Evolutionary conservation across 345 rosid species (phyloP).

Genomic region (Eucalyptus pumila): DNA sequence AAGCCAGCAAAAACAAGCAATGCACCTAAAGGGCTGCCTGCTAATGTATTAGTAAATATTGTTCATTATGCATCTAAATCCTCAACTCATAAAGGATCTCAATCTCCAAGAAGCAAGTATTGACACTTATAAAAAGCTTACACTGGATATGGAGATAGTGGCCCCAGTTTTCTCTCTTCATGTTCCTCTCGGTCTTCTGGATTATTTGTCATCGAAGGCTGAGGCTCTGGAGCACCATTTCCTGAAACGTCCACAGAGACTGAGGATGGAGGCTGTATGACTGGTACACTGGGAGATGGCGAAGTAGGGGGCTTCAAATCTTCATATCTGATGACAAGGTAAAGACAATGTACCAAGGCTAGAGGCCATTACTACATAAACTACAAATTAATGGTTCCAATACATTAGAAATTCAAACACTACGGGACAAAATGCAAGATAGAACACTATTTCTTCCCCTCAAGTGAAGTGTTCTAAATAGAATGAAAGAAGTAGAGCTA

Average conservation of each 20-base stretch:
- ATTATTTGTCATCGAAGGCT: neutral
- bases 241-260: neutral
- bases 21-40: neutral
- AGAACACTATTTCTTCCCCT: neutral
- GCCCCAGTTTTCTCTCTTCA: neutral
- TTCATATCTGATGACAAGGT: neutral
- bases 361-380: neutral
- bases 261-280: neutral
- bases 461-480: neutral
- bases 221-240: constrained; percentile 15
- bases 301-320: constrained; percentile 2
- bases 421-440: neutral
- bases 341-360: neutral
- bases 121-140: constrained; percentile 7
- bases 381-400: neutral
- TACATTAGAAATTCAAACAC: neutral
- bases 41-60: neutral
- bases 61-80: neutral
- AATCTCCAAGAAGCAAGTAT: neutral
- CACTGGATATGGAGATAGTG: constrained; percentile 27
- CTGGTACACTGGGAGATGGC: neutral
- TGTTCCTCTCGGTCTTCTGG: neutral
- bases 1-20: neutral
- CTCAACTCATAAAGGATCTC: neutral
- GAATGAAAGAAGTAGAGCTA: neutral